Evolutionary conservation across 2,329 filamentous ascomycete species (phyloP).

Genomic region (Xylaria sp.): DNA sequence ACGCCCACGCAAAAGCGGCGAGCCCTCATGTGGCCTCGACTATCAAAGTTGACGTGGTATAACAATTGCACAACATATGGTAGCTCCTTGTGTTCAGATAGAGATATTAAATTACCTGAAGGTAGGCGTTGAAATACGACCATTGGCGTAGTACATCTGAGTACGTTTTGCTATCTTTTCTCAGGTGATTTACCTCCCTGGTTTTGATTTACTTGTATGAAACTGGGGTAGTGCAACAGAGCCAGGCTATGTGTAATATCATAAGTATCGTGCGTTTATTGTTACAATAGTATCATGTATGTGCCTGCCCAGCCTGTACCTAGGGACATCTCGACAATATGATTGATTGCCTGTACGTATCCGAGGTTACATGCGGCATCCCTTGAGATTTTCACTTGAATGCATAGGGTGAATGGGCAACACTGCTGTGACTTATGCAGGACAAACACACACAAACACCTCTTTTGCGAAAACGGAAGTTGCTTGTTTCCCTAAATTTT

Average conservation of each 20-base stretch:
- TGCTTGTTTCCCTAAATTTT: no score
- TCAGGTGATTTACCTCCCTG: background rate
- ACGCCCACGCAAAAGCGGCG: no score
- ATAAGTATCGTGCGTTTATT: background rate
- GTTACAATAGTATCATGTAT: background rate
- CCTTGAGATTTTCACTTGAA: background rate
- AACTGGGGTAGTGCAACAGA: background rate
- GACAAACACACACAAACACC: slow-evolving; percentile 13
- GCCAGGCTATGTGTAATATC: background rate
- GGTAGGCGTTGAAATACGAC: background rate
- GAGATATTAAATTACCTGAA: background rate
- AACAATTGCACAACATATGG: slow-evolving; percentile 7
- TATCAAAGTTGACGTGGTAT: no score
- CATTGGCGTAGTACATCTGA: background rate
- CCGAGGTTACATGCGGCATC: background rate
- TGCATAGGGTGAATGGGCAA: background rate
- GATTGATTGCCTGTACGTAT: background rate
- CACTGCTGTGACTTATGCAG: slow-evolving; percentile 3
- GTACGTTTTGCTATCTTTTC: background rate
- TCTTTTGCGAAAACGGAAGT: no score
- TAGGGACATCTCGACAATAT: background rate
- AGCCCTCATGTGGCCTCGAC: no score
- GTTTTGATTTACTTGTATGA: background rate
- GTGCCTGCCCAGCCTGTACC: background rate
- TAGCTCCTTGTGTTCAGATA: background rate